Evolutionary conservation across 2,329 filamentous ascomycete species (phyloP).

Genomic region (Alternaria triticimaculans): DNA sequence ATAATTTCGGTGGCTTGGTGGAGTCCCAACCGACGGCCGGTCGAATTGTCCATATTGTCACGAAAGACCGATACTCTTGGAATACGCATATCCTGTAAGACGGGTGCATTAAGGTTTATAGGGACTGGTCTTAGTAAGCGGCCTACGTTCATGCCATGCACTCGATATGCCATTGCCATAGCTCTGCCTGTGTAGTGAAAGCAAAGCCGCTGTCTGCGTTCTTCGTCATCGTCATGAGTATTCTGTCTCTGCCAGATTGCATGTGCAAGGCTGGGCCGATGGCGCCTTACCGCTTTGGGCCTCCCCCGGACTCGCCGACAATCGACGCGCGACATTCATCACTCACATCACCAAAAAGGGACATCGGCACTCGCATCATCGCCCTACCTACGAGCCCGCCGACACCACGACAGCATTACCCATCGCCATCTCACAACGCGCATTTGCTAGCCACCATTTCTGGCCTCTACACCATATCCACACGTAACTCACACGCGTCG

Average conservation of each 20-base stretch:
- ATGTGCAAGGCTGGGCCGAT: background rate
- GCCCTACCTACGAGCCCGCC: conserved; percentile 5
- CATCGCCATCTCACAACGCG: conserved; percentile 1
- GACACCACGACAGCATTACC: background rate
- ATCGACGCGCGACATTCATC: conserved; percentile 6
- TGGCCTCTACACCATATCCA: background rate
- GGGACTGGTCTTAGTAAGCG: background rate
- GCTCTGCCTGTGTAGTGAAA: background rate
- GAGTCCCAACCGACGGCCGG: background rate
- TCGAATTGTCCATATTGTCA: background rate
- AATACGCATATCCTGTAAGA: background rate
- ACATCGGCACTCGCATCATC: conserved; percentile 12
- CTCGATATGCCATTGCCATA: background rate
- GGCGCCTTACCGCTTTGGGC: conserved; percentile 1
- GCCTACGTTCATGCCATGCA: background rate
- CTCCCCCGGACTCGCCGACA: conserved; percentile 11
- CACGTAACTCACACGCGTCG: conserved; percentile 39
- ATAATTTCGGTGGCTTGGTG: background rate
- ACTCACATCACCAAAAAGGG: conserved; percentile 6
- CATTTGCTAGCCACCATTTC: background rate
- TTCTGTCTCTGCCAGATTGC: background rate
- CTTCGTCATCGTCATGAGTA: background rate
- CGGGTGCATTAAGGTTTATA: background rate
- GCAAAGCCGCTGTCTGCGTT: background rate
- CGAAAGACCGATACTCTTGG: background rate